Base-by-base conservation (phyloP, 768 basidiomycete species). In the Lactifluus piperatus region DNA sequence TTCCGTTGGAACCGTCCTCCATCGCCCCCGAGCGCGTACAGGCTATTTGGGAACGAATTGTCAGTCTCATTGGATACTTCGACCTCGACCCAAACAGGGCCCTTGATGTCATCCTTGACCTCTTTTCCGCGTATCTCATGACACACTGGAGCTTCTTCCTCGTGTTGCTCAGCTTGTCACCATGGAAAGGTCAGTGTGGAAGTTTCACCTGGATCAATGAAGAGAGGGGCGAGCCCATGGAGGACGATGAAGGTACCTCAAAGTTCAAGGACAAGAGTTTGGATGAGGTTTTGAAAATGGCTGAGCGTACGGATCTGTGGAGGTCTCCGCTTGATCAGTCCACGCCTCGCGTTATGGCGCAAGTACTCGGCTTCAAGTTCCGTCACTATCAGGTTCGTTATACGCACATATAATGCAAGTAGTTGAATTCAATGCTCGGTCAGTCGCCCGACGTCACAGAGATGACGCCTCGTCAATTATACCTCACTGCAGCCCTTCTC, bases 331-430 rank as follows among this genome's bases (percentile, higher is more conserved):
- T 65, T 26, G 54, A 53, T 47, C 62, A 66, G 41, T 66, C 54
- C 66, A 75, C 81, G 51, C 76, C 84, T 26, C 78, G 81, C 51
- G 86, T 91, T 22, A 73, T 91, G 56, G 86, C 91, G 14, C 94
- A 99, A 73, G 89, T 98, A 7, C 75, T 99, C 22, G 97, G 97
- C n/a, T 98, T 98, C 80, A 99, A 99, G 72, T 95, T 97, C 67
- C 79, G 81, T 9, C 85, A 86, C 69, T 94, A 95, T 71, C 87
- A 94, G 74, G 94, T 93, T 63, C 58, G 44, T 61, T 46, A 27
- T n/a, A 37, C 43, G 10, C 36, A 1, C 41, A 41, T 45, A 20
- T 45, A 20, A 57, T 51, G 22, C 48, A 55, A 60, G 48, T 22
- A 46, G 54, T 37, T 36, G 65, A 64, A 67, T 51, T 59, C 47